phyloP scores from a whole-genome alignment of 768 basidiomycete genomes.

The Exsudoporus frostii region DNA sequence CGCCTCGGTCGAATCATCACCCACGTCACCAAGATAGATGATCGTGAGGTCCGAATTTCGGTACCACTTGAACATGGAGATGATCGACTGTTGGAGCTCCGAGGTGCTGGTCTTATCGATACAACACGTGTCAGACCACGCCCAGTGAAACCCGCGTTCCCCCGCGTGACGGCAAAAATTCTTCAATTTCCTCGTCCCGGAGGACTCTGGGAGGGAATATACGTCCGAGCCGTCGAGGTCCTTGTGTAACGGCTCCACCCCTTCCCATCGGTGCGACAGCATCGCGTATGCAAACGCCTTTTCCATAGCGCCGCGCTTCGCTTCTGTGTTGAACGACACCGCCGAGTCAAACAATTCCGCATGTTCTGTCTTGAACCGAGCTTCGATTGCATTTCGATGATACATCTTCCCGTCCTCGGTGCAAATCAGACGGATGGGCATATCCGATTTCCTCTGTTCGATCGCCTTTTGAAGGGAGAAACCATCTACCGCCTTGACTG shows the following conservation, averaged over 20 bases:
- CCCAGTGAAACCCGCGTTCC: constrained; percentile 22
- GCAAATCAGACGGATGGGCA: constrained; percentile 25
- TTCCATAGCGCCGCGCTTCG: constrained; percentile 5
- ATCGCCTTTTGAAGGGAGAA: constrained; percentile 15
- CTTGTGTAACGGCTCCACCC: constrained; percentile 12
- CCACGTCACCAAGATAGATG: constrained; percentile 23
- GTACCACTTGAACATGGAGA: constrained; percentile 33
- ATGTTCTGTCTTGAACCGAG: constrained; percentile 14
- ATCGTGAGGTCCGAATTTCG: constrained; percentile 23
- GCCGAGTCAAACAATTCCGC: constrained; percentile 10
- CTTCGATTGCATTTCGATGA: constrained; percentile 15
- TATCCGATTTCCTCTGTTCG: constrained; percentile 13
- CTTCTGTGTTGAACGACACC: not conserved
- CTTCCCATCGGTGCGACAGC: constrained; percentile 26
- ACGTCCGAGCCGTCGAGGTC: constrained; percentile 16
- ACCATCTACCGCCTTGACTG: not conserved
- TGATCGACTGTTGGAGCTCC: constrained; percentile 29
- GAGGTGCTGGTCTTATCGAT: constrained; percentile 29
- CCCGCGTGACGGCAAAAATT: constrained; percentile 19
- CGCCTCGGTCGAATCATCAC: constrained; percentile 9
- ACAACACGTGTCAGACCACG: constrained; percentile 30
- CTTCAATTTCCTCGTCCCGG: constrained; percentile 14
- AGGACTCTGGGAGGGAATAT: constrained; percentile 13
- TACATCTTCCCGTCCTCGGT: constrained; percentile 26
- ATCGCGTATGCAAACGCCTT: constrained; percentile 21